Percentiles rank a stretch among this genome's conserved stretches.
Conservation (phyloP, 805 yeast species). For the Priceomyces castillae region DNA sequence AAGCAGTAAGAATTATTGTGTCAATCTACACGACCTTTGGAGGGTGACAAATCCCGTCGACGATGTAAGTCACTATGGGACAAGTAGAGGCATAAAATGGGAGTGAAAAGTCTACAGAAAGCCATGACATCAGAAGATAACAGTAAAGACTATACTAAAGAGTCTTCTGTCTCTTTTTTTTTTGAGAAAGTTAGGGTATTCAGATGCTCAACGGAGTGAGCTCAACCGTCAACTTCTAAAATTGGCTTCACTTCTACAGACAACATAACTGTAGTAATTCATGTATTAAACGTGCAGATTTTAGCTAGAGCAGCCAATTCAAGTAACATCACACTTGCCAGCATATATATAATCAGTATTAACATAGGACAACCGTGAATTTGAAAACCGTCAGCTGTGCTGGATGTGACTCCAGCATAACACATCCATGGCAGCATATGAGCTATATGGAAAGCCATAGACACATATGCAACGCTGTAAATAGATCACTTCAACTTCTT, state of each 20-base stretch:
- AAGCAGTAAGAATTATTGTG: not conserved
- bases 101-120: too few relatives aligned
- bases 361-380: not conserved
- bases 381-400: not conserved
- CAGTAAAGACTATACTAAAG: too few relatives aligned
- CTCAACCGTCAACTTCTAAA: too few relatives aligned
- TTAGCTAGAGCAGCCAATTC: not conserved
- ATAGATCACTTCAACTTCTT: slow-evolving; percentile 89
- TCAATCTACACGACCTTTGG: not conserved
- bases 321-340: not conserved
- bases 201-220: too few relatives aligned
- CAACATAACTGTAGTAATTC: not conserved
- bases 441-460: not conserved
- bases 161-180: too few relatives aligned
- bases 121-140: too few relatives aligned
- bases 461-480: slow-evolving; percentile 7
- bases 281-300: slow-evolving; percentile 1
- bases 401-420: not conserved
- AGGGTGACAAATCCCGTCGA: slow-evolving; percentile 1
- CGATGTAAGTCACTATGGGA: too few relatives aligned
- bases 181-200: too few relatives aligned
- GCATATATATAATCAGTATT: not conserved
- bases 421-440: not conserved
- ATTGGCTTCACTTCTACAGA: not conserved
- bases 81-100: too few relatives aligned